These are phyloP conservation scores for Amylostereum areolatum DNA, from an alignment of 1,284 basidiomycete genomes.

Conservation along the genomic window DNA sequence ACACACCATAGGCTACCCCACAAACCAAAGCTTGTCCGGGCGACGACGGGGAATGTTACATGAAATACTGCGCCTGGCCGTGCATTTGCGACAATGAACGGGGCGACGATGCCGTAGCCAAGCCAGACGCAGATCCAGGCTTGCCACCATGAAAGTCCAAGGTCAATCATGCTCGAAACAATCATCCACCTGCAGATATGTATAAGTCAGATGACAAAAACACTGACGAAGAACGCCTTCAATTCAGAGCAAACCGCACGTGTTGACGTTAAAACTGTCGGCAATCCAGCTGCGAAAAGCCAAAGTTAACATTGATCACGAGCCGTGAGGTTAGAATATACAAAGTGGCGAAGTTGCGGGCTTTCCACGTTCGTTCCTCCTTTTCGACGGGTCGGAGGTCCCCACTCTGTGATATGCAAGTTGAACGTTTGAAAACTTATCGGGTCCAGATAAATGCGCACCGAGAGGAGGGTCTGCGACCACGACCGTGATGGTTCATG, in stretches of 20 bases:
- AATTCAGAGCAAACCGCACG: constrained; percentile 37
- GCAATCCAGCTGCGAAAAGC: constrained; percentile 60
- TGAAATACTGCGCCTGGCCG: constrained; percentile 77
- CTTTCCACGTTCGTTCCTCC: constrained; percentile 53
- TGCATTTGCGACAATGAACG: constrained; percentile 77
- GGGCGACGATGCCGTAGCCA: constrained; percentile 68
- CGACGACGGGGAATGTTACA: constrained; percentile 77
- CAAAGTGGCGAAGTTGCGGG: constrained; percentile 62
- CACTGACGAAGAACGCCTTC: constrained; percentile 2
- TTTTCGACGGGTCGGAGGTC: constrained; percentile 56
- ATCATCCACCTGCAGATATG: constrained; percentile 57
- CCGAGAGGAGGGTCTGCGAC: constrained; percentile 9
- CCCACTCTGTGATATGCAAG: constrained; percentile 41
- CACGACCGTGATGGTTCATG: constrained; percentile 2
- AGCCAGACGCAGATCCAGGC: constrained; percentile 76
- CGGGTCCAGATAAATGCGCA: not conserved
- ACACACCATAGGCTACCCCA: constrained; percentile 81
- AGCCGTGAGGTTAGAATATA: constrained; percentile 24
- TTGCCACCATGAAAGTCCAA: constrained; percentile 80
- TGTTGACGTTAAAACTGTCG: constrained; percentile 78
- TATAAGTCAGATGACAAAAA: constrained; percentile 3
- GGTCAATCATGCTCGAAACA: constrained; percentile 67
- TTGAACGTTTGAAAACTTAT: not conserved
- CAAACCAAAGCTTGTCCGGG: constrained; percentile 74
- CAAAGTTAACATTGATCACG: not conserved